Evolutionary conservation across 2,329 filamentous ascomycete genomes (phyloP).

Genomic region (Talaromyces funiculosus): DNA sequence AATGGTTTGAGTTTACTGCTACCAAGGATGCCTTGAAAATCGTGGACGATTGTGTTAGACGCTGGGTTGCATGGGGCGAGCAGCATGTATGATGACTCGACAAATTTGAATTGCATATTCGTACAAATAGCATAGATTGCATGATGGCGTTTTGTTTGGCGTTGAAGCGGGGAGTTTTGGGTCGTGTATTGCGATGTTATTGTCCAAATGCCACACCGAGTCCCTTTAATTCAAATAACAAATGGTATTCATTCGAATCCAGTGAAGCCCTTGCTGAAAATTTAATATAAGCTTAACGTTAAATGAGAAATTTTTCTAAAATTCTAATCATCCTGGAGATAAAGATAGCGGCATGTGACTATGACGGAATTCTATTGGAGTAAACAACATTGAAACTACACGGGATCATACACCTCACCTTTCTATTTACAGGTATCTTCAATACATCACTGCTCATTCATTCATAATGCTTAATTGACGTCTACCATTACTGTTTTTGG

Average conservation of each 20-base stretch:
- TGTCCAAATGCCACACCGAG: background rate
- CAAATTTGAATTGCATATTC: background rate
- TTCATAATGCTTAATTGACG: background rate
- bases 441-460: background rate
- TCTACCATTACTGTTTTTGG: background rate
- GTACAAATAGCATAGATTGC: background rate
- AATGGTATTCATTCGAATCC: background rate
- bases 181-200: background rate
- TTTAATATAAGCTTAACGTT: background rate
- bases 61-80: constrained; percentile 85
- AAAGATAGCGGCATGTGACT: background rate
- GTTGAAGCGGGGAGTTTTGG: background rate
- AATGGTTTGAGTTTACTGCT: constrained; percentile 92
- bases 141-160: background rate
- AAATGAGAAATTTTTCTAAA: too few species aligned
- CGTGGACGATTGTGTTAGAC: constrained; percentile 67
- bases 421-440: background rate
- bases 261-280: background rate
- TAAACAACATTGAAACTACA: background rate
- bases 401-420: background rate
- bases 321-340: background rate
- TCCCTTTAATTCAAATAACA: background rate
- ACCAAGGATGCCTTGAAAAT: constrained; percentile 61
- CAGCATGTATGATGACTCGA: constrained; percentile 20
- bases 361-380: constrained; percentile 3